A percentile compares a stretch with the other conserved stretches of the same genome.
Conservation (phyloP, 352 stramenopile species). For the Plasmopara muralis region DNA sequence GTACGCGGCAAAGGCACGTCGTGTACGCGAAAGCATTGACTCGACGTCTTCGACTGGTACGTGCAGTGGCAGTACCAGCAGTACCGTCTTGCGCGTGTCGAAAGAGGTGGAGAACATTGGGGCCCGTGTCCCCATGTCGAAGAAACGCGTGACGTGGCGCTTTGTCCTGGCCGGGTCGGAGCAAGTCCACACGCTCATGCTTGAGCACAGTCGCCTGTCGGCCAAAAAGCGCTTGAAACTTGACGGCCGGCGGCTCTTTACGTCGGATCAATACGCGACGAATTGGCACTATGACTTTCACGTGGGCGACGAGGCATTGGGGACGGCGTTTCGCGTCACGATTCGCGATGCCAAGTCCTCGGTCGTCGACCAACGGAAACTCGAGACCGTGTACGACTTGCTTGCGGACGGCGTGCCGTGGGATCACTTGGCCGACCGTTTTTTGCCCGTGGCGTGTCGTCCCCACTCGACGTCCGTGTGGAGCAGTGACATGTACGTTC, state of each 20-base stretch:
- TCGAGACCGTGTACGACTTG: conserved; percentile 70
- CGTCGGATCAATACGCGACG: conserved; percentile 61
- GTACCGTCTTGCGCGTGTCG: conserved; percentile 50
- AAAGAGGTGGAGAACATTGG: conserved; percentile 81
- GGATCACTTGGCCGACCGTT: conserved; percentile 58
- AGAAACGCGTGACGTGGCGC: conserved; percentile 82
- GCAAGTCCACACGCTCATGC: conserved; percentile 77
- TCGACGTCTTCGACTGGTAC: conserved; percentile 21
- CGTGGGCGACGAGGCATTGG: conserved; percentile 30
- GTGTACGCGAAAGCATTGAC: conserved; percentile 27
- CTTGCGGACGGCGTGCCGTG: conserved; percentile 53
- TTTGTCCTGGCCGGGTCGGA: conserved; percentile 71
- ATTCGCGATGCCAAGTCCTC: conserved; percentile 73
- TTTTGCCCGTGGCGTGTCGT: conserved; percentile 27
- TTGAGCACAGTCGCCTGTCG: conserved; percentile 79
- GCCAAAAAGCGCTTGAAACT: conserved; percentile 79
- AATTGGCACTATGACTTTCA: conserved; percentile 78
- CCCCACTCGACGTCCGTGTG: conserved; percentile 44
- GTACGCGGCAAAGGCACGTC: conserved; percentile 20
- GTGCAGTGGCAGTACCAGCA: conserved; percentile 16
- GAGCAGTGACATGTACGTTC: conserved; percentile 75
- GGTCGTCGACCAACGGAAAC: conserved; percentile 58
- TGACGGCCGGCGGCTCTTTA: conserved; percentile 66
- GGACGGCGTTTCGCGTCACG: conserved; percentile 42
- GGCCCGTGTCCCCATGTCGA: conserved; percentile 68